Base-by-base conservation (phyloP, 2,329 filamentous ascomycete species). In the Sporothrix variecibatus region DNA sequence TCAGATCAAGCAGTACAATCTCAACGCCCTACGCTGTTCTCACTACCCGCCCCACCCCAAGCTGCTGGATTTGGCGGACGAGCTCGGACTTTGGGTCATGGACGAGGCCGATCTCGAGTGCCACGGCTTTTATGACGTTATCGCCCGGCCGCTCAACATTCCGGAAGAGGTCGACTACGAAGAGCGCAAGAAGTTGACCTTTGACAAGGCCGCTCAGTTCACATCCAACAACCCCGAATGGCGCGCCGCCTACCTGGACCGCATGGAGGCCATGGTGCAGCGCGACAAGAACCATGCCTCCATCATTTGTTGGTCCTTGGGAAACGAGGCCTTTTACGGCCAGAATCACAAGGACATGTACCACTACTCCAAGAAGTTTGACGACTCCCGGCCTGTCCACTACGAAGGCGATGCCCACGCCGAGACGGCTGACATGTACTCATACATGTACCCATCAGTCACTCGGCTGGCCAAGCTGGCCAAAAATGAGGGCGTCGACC, bases 281-380 rank as follows among this genome's bases (percentile, higher is more conserved):
- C 85, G 92, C 20, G 91, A 93, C 80, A 92, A 92, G 81, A 91
- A 93, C 74, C 90, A 93, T 76, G 81, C 92, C 0, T 90, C 86
- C n/a, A 85, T 94, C 69, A 89, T 94, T 68, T 87, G 93, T 58
- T 94, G 92, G 92, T 91, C 89, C 65, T 83, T 94, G 0, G 92
- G 92, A 0, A 94, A 94, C 78, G 92, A 94, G 79, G 88, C 91
- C 0, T 93, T 92, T 79, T 93, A 92, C 78, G 92, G 92, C 0
- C 82, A 84, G 9, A 93, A 94, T 78, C 90, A 92, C 78, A 85
- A 84, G 64, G 88, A 87, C 46, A 94, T 94, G 92, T 90, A 90
- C 77, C 82, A 90, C 3, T 91, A 87, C 79, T 86, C 87, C 69
- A 90, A 89, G 75, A 74, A 81, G 0, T 82, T 85, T n/a, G 91